A percentile compares a stretch with the other conserved stretches of the same genome.
Evolutionary conservation across 495 filamentous ascomycete genomes (phyloP).

Genomic region (Podospora appendiculata): DNA sequence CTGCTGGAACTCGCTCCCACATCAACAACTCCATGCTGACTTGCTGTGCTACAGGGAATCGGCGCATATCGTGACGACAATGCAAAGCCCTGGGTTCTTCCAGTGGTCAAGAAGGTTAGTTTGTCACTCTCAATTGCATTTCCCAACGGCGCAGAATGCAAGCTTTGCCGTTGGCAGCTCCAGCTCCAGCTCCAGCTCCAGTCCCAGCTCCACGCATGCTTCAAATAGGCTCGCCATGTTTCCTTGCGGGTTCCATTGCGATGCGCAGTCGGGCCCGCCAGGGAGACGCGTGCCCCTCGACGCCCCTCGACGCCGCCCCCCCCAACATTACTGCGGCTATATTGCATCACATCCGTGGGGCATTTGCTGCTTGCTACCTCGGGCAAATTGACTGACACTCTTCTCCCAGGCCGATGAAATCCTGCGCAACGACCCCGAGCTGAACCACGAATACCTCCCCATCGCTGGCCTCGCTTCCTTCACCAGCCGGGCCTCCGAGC

Average conservation of each 20-base stretch:
- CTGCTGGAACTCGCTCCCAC: background rate
- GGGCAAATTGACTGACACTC: too few species aligned
- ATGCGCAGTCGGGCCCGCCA: too few species aligned
- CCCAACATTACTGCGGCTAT: too few species aligned
- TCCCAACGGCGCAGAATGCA: background rate
- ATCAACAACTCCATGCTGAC: conserved; percentile 2
- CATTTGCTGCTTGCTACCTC: too few species aligned
- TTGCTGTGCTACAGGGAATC: conserved; percentile 51
- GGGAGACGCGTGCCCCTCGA: too few species aligned
- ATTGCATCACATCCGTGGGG: too few species aligned
- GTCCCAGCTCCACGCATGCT: background rate
- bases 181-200: background rate
- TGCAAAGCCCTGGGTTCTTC: conserved; percentile 96
- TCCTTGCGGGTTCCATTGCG: too few species aligned
- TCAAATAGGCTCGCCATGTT: background rate
- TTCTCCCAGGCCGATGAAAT: conserved; percentile 71
- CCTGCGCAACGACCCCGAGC: conserved; percentile 73
- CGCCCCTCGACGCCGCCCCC: too few species aligned
- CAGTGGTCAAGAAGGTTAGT: conserved; percentile 88
- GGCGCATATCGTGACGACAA: conserved; percentile 94
- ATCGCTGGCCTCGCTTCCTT: conserved; percentile 83
- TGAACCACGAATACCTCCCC: conserved; percentile 98
- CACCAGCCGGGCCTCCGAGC: conserved; percentile 79
- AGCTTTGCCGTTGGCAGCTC: background rate
- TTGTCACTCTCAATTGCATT: background rate